Conservation (phyloP, 768 basidiomycete species). For the Boletus tylopilopsis region DNA sequence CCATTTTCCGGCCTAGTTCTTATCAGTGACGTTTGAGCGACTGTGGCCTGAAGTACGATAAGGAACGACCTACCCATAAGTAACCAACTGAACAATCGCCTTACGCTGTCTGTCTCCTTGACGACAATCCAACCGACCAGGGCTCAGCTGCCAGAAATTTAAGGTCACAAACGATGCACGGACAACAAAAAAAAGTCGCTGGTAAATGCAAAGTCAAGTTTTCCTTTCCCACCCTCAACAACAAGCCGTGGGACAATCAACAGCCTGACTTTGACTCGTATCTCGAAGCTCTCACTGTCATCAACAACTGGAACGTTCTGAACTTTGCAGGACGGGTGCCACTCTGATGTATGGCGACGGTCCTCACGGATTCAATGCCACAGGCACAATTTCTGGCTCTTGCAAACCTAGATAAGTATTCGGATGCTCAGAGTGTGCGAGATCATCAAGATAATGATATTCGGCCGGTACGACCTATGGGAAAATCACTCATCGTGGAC, state of each 20-base stretch:
- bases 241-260: not conserved
- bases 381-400: too few species aligned
- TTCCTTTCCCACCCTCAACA: too few species aligned
- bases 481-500: not conserved
- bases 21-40: constrained; percentile 12
- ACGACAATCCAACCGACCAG: not conserved
- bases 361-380: too few species aligned
- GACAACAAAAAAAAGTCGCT: too few species aligned
- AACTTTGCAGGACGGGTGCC: too few species aligned
- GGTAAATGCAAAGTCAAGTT: too few species aligned
- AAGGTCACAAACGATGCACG: not conserved
- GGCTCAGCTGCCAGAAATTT: too few species aligned
- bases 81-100: not conserved
- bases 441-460: constrained; percentile 5
- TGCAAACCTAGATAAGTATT: too few species aligned
- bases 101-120: not conserved
- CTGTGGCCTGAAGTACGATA: constrained; percentile 10
- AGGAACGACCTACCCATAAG: constrained; percentile 2
- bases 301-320: too few species aligned
- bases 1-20: constrained; percentile 3
- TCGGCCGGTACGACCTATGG: not conserved
- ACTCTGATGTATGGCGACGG: too few species aligned
- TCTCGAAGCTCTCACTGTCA: too few species aligned
- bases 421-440: not conserved
- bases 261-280: too few species aligned